These are phyloP conservation scores for Melanogaster broomeanus DNA, from an alignment of 768 basidiomycete species.

Conservation along the genomic window DNA sequence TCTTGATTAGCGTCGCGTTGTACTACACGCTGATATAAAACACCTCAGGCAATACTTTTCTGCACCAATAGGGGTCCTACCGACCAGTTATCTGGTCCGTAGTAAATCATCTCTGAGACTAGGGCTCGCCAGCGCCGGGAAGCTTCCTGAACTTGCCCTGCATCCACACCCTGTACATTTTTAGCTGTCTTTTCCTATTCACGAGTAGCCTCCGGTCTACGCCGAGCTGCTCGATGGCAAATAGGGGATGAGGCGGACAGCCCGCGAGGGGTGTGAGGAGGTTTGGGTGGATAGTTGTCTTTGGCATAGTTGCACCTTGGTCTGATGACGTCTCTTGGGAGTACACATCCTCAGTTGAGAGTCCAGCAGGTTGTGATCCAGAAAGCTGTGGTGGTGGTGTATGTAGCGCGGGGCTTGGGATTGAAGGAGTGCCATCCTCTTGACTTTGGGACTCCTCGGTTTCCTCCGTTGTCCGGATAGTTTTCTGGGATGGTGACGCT, in stretches of 20 bases:
- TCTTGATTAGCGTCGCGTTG: no score
- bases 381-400: conserved; percentile 9
- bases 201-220: conserved; percentile 89
- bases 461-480: conserved; percentile 34
- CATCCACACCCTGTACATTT: conserved; percentile 98
- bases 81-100: no score
- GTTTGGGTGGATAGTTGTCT: conserved; percentile 34
- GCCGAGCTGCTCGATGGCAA: conserved; percentile 82
- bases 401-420: conserved; percentile 2
- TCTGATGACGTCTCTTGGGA: background rate
- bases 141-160: conserved; percentile 76
- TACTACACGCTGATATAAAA: no score
- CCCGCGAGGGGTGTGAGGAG: conserved; percentile 30
- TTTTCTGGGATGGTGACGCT: conserved; percentile 33
- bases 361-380: background rate
- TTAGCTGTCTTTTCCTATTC: conserved; percentile 90
- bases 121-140: background rate
- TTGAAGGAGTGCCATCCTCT: conserved; percentile 11
- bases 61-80: background rate
- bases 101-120: no score
- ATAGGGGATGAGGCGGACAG: conserved; percentile 57
- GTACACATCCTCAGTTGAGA: background rate
- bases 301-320: background rate
- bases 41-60: no score
- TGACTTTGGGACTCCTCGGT: conserved; percentile 33